A percentile compares a stretch with the other conserved stretches of the same genome.
These are phyloP conservation scores for Hevea brasiliensis DNA, from an alignment of 345 rosid genomes.

Conservation along the genomic window DNA sequence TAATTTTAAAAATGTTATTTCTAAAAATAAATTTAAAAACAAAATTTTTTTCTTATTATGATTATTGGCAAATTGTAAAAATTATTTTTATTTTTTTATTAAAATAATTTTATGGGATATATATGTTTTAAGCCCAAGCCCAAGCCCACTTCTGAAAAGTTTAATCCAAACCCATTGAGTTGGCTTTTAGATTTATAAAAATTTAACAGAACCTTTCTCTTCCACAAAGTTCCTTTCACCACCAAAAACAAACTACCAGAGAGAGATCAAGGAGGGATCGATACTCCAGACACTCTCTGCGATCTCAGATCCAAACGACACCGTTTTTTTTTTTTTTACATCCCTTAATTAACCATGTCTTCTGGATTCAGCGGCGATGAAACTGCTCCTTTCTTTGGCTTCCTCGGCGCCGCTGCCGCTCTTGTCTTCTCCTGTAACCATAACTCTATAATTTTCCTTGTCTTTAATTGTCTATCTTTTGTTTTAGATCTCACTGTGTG, in stretches of 20 bases:
- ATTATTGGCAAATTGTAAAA: too few relatives aligned
- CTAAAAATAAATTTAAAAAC: too few relatives aligned
- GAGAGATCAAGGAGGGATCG: conserved; percentile 10
- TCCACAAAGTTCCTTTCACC: neutral
- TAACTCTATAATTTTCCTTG: neutral
- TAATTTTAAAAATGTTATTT: too few relatives aligned
- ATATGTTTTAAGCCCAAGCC: too few relatives aligned
- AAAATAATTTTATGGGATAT: too few relatives aligned
- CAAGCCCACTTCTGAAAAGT: neutral
- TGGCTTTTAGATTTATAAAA: conserved; percentile 1
- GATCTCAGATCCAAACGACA: conserved; percentile 36
- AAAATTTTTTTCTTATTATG: too few relatives aligned
- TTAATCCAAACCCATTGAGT: neutral
- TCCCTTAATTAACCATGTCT: conserved; percentile 40
- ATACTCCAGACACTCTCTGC: neutral
- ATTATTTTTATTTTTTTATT: too few relatives aligned
- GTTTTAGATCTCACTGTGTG: neutral
- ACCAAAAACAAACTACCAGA: neutral
- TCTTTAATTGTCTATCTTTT: too few relatives aligned
- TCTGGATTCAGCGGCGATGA: conserved; percentile 75
- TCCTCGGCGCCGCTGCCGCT: conserved; percentile 89
- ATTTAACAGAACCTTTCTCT: neutral
- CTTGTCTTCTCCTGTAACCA: conserved; percentile 79
- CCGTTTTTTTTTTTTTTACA: conserved; percentile 14
- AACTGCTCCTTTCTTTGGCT: conserved; percentile 86